Base-by-base conservation (phyloP, 2,329 filamentous ascomycete species). In the Domatiomyces catenatus region DNA sequence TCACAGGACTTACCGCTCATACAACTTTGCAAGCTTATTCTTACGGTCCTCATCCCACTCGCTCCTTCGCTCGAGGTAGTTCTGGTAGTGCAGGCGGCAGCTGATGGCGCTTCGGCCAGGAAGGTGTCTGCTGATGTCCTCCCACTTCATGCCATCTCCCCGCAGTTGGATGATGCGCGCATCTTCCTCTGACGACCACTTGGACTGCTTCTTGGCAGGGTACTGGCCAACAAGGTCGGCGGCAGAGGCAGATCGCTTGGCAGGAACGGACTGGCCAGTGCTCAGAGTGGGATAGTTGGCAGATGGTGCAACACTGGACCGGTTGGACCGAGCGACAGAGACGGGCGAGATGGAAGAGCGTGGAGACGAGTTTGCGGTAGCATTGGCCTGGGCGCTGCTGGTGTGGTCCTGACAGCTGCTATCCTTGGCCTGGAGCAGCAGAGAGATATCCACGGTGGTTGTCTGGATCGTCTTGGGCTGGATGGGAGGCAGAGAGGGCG, bases 41-140 rank as follows among this genome's bases (percentile, higher is more conserved):
- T 95, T 96, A 65, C 87, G 84, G 67, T 96, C 90, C 63, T 96
- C 92, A 62, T 95, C 88, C 89, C 90, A 96, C 64, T 94, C 87
- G 61, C 86, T 88, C 51, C 88, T 77, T 62, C 88, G 79, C 67
- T 98, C 92, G 49, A 95, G 78, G 65, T 96, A 96, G 66, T 98
- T 98, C 62, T 96, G 90, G 66, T 95, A 96, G 63, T 94, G 88
- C 48, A 96, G 75, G 44, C 90, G 82, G 67, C 90, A 96, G 60
- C 88, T 94, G 62, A 95, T 95, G 51, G 88, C 83, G 67, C 88
- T 95, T 60, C 92, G 80, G 55, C 90, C 90, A 2, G 88, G 89
- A 47, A 96, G 72, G 50, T 83, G 79, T 71, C 90, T 93, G 55
- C 87, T 93, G 61, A 96, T 95, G 67, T 96, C 90, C 64, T 96